phyloP scores from a whole-genome alignment of 192 early-diverging fungal species.

The Backusella parvicylindrica region DNA sequence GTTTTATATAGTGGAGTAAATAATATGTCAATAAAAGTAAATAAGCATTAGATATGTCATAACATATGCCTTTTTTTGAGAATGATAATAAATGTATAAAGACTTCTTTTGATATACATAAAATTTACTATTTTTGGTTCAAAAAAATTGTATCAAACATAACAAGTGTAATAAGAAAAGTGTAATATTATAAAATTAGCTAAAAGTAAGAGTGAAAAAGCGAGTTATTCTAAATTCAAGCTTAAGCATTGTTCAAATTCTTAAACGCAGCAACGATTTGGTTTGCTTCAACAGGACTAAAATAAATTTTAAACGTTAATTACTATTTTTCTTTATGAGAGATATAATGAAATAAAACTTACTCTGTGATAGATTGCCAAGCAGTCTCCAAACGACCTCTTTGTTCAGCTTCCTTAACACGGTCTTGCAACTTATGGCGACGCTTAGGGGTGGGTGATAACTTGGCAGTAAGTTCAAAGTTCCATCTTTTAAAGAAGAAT shows the following conservation, averaged over 20 bases:
- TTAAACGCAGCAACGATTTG: constrained; percentile 25
- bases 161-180: background rate
- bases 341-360: background rate
- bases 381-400: background rate
- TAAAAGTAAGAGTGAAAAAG: background rate
- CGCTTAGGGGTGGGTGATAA: constrained; percentile 65
- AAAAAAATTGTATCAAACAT: background rate
- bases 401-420: constrained; percentile 33
- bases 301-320: background rate
- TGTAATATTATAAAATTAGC: background rate
- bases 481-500: constrained; percentile 68
- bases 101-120: background rate
- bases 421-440: constrained; percentile 46
- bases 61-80: too few species aligned
- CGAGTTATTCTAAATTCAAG: background rate
- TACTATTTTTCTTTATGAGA: background rate
- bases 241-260: background rate
- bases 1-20: background rate
- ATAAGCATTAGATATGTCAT: too few species aligned
- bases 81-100: too few species aligned
- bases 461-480: constrained; percentile 79
- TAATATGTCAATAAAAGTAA: background rate
- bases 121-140: too few species aligned
- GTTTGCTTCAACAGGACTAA: constrained; percentile 19
- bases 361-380: background rate